These are phyloP conservation scores for Gamsiella multidivaricata DNA, from an alignment of 192 early-diverging fungal genomes.

Conservation along the genomic window DNA sequence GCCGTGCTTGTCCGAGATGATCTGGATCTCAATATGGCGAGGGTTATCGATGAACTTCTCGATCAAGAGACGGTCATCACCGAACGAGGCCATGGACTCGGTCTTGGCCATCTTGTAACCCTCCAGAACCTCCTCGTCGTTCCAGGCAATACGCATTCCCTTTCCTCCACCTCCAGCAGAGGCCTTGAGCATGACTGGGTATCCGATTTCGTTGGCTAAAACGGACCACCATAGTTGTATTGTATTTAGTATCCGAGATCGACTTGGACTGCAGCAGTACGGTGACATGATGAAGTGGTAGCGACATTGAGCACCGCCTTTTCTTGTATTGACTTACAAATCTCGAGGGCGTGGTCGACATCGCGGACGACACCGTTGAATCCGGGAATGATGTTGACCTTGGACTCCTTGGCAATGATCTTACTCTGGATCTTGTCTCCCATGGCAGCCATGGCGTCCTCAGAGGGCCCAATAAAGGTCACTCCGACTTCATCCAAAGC, in stretches of 20 bases:
- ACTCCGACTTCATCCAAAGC: slow-evolving; percentile 78
- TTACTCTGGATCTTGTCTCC: slow-evolving; percentile 88
- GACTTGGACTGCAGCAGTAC: no score
- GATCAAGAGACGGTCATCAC: slow-evolving; percentile 88
- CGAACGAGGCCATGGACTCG: slow-evolving; percentile 87
- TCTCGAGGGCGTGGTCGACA: slow-evolving; percentile 78
- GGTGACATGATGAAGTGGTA: no score
- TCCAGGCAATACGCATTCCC: slow-evolving; percentile 86
- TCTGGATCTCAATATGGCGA: slow-evolving; percentile 82
- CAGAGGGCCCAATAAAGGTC: slow-evolving; percentile 78
- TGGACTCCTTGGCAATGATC: slow-evolving; percentile 76
- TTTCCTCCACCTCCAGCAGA: slow-evolving; percentile 86
- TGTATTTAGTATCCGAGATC: no score
- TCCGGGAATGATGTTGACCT: slow-evolving; percentile 87
- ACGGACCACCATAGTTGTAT: no score
- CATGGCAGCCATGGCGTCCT: slow-evolving; percentile 78
- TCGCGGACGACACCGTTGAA: slow-evolving; percentile 84
- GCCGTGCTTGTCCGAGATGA: slow-evolving; percentile 76
- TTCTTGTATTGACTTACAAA: slow-evolving; percentile 57
- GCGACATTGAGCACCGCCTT: no score
- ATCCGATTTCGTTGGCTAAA: slow-evolving; percentile 74
- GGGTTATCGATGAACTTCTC: slow-evolving; percentile 93
- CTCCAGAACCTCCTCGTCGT: slow-evolving; percentile 72
- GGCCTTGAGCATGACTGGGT: slow-evolving; percentile 89
- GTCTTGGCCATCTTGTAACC: slow-evolving; percentile 82